Conservation (phyloP, 164 flowering plant genomes). For the Aristolochia californica region DNA sequence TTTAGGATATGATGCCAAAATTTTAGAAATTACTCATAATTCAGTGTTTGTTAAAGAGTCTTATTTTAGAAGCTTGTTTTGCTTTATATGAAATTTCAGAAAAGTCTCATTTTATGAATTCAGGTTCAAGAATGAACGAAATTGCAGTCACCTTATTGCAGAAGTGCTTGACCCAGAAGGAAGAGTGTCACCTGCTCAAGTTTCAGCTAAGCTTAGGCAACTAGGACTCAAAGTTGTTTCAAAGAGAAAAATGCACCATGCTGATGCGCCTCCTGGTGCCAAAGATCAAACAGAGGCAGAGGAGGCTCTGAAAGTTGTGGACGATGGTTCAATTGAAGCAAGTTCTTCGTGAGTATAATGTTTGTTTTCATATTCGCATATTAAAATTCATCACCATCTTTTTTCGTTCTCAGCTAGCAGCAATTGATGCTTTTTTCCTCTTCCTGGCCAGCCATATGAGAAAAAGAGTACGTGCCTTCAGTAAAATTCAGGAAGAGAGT, state of each 20-base stretch:
- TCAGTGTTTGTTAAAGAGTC: too few relatives aligned
- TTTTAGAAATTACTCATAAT: too few relatives aligned
- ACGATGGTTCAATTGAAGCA: slow-evolving; percentile 14
- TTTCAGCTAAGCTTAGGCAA: slow-evolving; percentile 50
- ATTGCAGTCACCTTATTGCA: slow-evolving; percentile 53
- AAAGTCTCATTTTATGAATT: not conserved
- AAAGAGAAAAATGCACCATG: slow-evolving; percentile 23
- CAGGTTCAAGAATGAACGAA: slow-evolving; percentile 48
- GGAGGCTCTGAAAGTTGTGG: slow-evolving; percentile 2
- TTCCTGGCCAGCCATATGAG: slow-evolving; percentile 30
- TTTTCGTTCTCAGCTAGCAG: slow-evolving; percentile 1
- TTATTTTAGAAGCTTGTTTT: not conserved
- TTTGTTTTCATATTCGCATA: not conserved
- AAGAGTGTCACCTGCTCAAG: slow-evolving; percentile 45
- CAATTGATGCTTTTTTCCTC: not conserved
- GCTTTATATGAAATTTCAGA: not conserved
- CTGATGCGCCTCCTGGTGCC: slow-evolving; percentile 6
- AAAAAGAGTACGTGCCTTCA: slow-evolving; percentile 62
- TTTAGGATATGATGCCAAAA: not conserved
- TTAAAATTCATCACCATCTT: not conserved
- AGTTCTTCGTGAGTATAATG: slow-evolving; percentile 31
- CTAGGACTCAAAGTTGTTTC: slow-evolving; percentile 38
- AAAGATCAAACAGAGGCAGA: not conserved
- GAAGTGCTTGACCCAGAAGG: slow-evolving; percentile 54
- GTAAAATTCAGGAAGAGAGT: slow-evolving; percentile 53